These are phyloP conservation scores for Aphanomyces cochlioides DNA, from an alignment of 352 stramenopile genomes.

Conservation along the genomic window DNA sequence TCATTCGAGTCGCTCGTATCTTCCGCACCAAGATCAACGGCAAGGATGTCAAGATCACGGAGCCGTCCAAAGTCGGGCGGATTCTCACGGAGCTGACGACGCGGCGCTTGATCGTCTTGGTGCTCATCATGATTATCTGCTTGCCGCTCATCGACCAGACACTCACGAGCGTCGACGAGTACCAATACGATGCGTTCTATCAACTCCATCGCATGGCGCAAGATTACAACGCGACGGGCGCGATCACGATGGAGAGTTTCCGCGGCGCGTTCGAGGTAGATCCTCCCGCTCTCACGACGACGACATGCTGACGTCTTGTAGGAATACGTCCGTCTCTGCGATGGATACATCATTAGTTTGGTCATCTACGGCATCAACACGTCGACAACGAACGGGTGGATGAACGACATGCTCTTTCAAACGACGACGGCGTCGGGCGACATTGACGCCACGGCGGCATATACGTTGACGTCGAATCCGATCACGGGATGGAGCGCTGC, in stretches of 20 bases:
- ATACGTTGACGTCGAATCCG: constrained; percentile 48
- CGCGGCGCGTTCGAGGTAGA: constrained; percentile 69
- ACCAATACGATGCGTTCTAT: constrained; percentile 70
- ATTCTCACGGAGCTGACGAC: constrained; percentile 94
- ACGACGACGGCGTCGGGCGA: constrained; percentile 41
- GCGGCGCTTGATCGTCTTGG: constrained; percentile 86
- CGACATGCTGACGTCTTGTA: constrained; percentile 54
- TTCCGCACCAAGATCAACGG: constrained; percentile 63
- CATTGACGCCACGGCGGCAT: constrained; percentile 43
- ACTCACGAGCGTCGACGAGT: constrained; percentile 72
- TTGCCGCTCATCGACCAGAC: constrained; percentile 77
- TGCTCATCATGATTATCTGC: constrained; percentile 84
- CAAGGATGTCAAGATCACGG: constrained; percentile 66
- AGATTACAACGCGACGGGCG: constrained; percentile 70
- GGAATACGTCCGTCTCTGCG: constrained; percentile 69
- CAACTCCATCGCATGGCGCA: constrained; percentile 77
- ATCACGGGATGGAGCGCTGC: constrained; percentile 65
- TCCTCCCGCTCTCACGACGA: constrained; percentile 43
- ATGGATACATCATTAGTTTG: constrained; percentile 67
- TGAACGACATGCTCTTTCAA: constrained; percentile 60
- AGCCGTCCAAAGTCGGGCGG: constrained; percentile 92
- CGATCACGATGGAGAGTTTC: constrained; percentile 47
- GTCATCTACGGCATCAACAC: constrained; percentile 50
- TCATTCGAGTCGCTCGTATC: constrained; percentile 84
- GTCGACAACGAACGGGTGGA: constrained; percentile 44